A percentile compares a stretch with the other conserved stretches of the same genome.
These are phyloP conservation scores for Lathyrus aphaca DNA, from an alignment of 306 rosid species.

Conservation along the genomic window DNA sequence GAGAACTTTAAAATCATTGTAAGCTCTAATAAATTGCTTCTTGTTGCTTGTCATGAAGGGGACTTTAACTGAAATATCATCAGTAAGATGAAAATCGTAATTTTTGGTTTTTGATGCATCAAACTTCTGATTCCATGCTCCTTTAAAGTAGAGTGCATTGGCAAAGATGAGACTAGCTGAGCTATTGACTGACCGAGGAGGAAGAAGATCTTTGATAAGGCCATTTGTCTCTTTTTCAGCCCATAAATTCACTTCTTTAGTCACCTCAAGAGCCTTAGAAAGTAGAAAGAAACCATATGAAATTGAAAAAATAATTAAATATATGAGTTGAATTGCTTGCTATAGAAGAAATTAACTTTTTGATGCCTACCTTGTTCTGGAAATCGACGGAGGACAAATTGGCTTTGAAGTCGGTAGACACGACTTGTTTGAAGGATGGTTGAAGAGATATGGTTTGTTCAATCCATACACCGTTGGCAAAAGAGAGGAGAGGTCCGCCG, in stretches of 20 bases:
- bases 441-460: neutral
- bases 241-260: constrained; percentile 70
- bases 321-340: neutral
- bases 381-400: constrained; percentile 62
- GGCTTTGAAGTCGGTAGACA: constrained; percentile 58
- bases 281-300: neutral
- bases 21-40: constrained; percentile 52
- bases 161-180: constrained; percentile 64
- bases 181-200: constrained; percentile 55
- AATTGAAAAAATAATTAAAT: constrained; percentile 1
- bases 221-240: constrained; percentile 74
- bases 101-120: constrained; percentile 61
- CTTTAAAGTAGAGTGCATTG: constrained; percentile 84
- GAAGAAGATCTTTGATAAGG: constrained; percentile 68
- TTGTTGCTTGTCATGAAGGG: constrained; percentile 77
- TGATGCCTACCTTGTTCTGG: constrained; percentile 60
- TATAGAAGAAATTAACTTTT: too few relatives aligned
- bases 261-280: constrained; percentile 65
- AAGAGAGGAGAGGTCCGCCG: too few relatives aligned
- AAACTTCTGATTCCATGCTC: constrained; percentile 69
- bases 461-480: neutral
- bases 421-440: constrained; percentile 56
- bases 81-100: constrained; percentile 61
- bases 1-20: constrained; percentile 68
- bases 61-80: constrained; percentile 59